phyloP scores from a whole-genome alignment of 2,329 filamentous ascomycete genomes.

The Ophiostoma pallidulum region DNA sequence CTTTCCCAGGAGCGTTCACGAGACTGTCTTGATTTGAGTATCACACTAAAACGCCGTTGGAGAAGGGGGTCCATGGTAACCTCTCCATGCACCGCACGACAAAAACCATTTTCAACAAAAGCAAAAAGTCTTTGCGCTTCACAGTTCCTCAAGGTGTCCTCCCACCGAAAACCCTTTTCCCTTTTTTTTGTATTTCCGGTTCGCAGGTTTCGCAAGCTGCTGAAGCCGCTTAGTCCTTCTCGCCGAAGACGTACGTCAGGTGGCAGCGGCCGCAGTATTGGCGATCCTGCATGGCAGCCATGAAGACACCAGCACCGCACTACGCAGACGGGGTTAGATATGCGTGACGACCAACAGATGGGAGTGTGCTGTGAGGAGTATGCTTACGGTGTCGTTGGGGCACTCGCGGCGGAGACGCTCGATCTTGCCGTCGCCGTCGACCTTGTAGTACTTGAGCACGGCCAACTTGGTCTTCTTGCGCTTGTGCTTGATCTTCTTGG shows the following conservation, averaged over 20 bases:
- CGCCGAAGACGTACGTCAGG: constrained; percentile 65
- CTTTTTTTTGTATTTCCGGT: not conserved
- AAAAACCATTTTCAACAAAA: not conserved
- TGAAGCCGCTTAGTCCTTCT: constrained; percentile 38
- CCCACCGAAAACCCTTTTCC: constrained; percentile 18
- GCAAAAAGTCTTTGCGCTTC: constrained; percentile 16
- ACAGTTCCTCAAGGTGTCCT: constrained; percentile 12
- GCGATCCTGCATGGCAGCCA: constrained; percentile 99
- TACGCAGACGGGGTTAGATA: constrained; percentile 27
- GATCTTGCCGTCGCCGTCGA: constrained; percentile 98
- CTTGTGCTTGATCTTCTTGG: constrained; percentile 99
- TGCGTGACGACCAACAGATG: too few species aligned
- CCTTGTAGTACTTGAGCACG: constrained; percentile 99
- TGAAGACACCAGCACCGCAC: constrained; percentile 99
- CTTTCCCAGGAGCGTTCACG: too few species aligned
- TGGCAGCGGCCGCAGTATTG: constrained; percentile 85
- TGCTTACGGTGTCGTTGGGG: constrained; percentile 72
- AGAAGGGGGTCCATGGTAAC: constrained; percentile 10
- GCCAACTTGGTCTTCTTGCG: constrained; percentile 99
- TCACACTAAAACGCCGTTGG: constrained; percentile 11
- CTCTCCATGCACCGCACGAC: constrained; percentile 12
- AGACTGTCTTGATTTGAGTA: too few species aligned
- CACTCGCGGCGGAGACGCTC: constrained; percentile 98
- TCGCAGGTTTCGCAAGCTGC: not conserved
- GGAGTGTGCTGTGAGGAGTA: too few species aligned